Base-by-base conservation (phyloP, 306 rosid species). In the Neltuma alba region DNA sequence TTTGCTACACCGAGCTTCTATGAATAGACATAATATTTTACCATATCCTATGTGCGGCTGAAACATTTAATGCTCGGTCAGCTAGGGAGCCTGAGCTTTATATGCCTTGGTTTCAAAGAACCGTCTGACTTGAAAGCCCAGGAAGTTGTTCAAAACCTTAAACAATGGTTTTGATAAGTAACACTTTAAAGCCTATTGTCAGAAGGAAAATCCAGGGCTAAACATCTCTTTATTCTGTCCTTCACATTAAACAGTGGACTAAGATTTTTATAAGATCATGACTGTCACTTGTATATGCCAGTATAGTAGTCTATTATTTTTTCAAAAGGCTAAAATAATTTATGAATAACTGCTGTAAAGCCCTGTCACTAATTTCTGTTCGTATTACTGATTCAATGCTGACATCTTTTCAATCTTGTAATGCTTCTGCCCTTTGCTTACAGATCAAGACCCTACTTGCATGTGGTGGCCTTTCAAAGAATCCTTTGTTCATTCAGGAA, bases 391-490 rank as follows among this genome's bases (percentile, higher is more conserved):
- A 73, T 77, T 62, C 84, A 34, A 12, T 33, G 58, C 70, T 77
- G 60, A 61, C 58, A 76, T 41, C 33, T 44, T 74, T 72, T 72
- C 63, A 60, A 73, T 44, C 30, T 41, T 69, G 25, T 48, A 50
- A 34, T 67, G 67, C 62, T 81, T 78, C 75, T 80, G n/a, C 67
- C 33, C 74, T 50, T 76, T 81, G 64, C 60, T 58, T 79, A 76
- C 95, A 95, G 99, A 95, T 95, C 69, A 83, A 86, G 85, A 92
- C 96, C n/a, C 65, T 92, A 70, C 96, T 95, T 75, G 99, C 98
- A 28, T 95, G 97, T 75, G 99, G 99, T 72, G 98, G 99, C 87
- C 93, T 95, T 73, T 83, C 91, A 75, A 95, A 92, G 91, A 95
- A 95, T 82, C 86, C 85, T 6, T 54, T 90, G 82, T 95, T 84